These are phyloP conservation scores for Prunus mongolica DNA, from an alignment of 306 rosid genomes.

Conservation along the genomic window DNA sequence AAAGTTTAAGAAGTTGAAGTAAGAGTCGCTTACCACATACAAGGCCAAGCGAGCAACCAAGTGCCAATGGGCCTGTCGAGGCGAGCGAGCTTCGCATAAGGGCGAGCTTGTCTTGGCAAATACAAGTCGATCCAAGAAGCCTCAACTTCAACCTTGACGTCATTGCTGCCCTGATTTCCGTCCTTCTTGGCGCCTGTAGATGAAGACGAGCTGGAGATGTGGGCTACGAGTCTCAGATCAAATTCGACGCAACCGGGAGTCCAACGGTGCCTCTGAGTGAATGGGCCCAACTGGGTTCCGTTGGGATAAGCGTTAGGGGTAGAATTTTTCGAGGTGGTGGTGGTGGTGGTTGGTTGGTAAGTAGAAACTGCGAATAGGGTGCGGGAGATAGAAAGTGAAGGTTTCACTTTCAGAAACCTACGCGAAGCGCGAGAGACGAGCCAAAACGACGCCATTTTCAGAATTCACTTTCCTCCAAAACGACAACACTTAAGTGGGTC, in stretches of 20 bases:
- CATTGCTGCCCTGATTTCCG: constrained; percentile 18
- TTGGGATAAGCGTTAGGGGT: background rate
- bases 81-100: constrained; percentile 86
- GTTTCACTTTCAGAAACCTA: background rate
- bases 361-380: constrained; percentile 10
- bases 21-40: constrained; percentile 68
- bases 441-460: background rate
- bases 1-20: no score
- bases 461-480: background rate
- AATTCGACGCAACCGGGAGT: background rate
- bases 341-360: constrained; percentile 11
- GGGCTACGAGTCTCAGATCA: constrained; percentile 26
- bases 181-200: constrained; percentile 10
- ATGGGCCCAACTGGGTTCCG: background rate
- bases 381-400: constrained; percentile 14
- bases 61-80: constrained; percentile 93
- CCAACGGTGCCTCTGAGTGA: background rate
- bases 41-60: constrained; percentile 95
- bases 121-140: constrained; percentile 64
- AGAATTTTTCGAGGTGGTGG: background rate
- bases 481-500: no score
- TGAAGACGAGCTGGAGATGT: constrained; percentile 46
- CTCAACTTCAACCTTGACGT: background rate
- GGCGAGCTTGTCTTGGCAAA: constrained; percentile 54
- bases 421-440: background rate